Base-by-base conservation (phyloP, 176 grass and related monocot genomes). In the Rhipidocladum racemiflorum region DNA sequence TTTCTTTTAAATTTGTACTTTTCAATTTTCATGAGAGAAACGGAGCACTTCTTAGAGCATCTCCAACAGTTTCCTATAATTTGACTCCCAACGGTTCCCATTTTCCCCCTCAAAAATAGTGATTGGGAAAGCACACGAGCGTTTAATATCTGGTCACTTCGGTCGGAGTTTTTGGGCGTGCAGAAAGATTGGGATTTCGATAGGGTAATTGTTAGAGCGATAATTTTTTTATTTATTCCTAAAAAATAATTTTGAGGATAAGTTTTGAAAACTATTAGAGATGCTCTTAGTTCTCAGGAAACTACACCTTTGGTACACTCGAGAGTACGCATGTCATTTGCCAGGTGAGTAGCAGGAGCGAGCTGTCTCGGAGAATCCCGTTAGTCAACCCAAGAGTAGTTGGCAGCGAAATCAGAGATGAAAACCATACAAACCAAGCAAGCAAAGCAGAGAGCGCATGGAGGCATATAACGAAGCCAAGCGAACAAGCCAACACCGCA, bases 311-410 rank as follows among this genome's bases (percentile, higher is more conserved):
- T 40, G 72, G 74, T 62, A 28, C 56, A 46, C 56, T 62, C 5
- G 49, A 43, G 24, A 5, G 79, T 60, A 15, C 38, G 44, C 23
- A 13, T 60, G 66, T 1, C n/a, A 70, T 38, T 83, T 73, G 7
- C 23, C 3, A 17, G 6, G 6, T 14, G 53, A 36, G 48, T 69
- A 57, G 9, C 30, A 74, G 44, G 13, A 62, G 68, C 3, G 24
- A 55, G 36, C 16, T 57, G 50, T 16, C 42, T 55, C 44, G 21
- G 20, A 68, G 62, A 61, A 70, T 76, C 62, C 53, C 29, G 50
- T 3, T 24, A 87, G 85, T 87, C 85, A 87, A 78, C 32, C 44
- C 56, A 32, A 3, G 27, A 15, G 38, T 5, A 2, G 17, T 53
- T 0, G 6, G 17, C 50, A 53, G 2, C 74, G 16, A 4, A 16